Percentiles rank a stretch among this genome's conserved stretches.
phyloP scores from a whole-genome alignment of 1,284 basidiomycete species.

The Irpex sp. region DNA sequence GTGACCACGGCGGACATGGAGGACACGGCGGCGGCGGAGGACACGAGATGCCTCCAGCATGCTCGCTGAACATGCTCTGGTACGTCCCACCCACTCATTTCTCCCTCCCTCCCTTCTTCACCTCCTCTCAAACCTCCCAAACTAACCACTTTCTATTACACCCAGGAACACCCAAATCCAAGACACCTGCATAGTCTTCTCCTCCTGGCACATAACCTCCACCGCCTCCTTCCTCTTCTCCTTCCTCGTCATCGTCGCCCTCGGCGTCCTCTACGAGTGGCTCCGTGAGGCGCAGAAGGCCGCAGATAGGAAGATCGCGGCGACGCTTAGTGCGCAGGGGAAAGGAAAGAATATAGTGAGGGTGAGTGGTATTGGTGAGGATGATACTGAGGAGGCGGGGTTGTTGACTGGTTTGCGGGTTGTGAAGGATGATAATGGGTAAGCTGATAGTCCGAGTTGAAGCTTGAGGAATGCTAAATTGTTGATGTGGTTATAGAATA shows the following conservation, averaged over 20 bases:
- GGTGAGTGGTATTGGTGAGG: too few relatives aligned
- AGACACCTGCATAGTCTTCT: slow-evolving; percentile 75
- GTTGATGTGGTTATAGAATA: slow-evolving; percentile 29
- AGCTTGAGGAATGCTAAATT: neutral
- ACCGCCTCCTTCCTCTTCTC: slow-evolving; percentile 54
- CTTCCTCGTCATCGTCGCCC: slow-evolving; percentile 54
- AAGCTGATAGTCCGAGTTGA: slow-evolving; percentile 22
- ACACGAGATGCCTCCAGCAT: slow-evolving; percentile 46
- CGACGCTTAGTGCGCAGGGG: slow-evolving; percentile 37
- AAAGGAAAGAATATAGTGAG: slow-evolving; percentile 39
- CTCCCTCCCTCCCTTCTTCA: too few relatives aligned
- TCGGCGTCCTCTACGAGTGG: slow-evolving; percentile 75
- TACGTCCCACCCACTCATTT: too few relatives aligned
- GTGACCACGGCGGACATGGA: slow-evolving; percentile 41
- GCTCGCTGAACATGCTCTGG: slow-evolving; percentile 74
- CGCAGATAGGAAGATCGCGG: slow-evolving; percentile 57
- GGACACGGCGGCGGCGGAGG: slow-evolving; percentile 29
- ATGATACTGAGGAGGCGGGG: slow-evolving; percentile 48
- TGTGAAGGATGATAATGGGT: slow-evolving; percentile 38
- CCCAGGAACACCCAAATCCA: slow-evolving; percentile 69
- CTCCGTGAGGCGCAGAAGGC: slow-evolving; percentile 57
- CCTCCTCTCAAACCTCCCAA: neutral
- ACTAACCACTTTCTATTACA: slow-evolving; percentile 15
- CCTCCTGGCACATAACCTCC: slow-evolving; percentile 68
- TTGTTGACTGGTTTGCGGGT: slow-evolving; percentile 47